These are phyloP conservation scores for Alternaria conjuncta DNA, from an alignment of 2,329 filamentous ascomycete genomes.

Conservation along the genomic window DNA sequence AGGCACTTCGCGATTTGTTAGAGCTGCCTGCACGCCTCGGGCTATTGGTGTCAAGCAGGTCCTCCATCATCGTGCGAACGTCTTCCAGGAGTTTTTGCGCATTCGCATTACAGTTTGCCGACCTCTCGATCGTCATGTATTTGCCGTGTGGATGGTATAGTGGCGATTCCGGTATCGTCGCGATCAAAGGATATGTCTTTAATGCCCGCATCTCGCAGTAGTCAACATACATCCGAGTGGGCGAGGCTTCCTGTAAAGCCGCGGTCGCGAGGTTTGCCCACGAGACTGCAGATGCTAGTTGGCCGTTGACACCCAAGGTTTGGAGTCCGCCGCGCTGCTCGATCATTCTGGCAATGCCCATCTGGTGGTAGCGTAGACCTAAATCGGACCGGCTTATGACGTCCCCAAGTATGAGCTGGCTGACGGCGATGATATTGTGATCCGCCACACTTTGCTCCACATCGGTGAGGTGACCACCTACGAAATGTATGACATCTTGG, in stretches of 20 bases:
- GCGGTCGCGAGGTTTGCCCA: conserved; percentile 44
- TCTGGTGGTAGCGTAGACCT: conserved; percentile 33
- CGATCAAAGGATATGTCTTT: conserved; percentile 22
- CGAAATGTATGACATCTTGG: conserved; percentile 44
- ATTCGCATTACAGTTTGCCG: conserved; percentile 15
- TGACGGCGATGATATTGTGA: conserved; percentile 44
- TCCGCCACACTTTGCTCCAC: conserved; percentile 33
- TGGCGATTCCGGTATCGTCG: conserved; percentile 45
- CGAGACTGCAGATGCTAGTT: conserved; percentile 39
- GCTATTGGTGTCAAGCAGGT: conserved; percentile 33
- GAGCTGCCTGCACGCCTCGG: conserved; percentile 22
- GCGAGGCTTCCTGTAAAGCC: conserved; percentile 38
- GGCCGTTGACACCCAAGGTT: conserved; percentile 38
- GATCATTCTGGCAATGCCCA: conserved; percentile 41
- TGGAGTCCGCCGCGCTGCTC: conserved; percentile 42
- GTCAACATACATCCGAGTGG: conserved; percentile 35
- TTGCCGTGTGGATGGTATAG: conserved; percentile 39
- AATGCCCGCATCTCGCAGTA: conserved; percentile 24
- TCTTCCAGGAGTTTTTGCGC: conserved; percentile 36
- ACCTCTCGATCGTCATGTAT: conserved; percentile 37
- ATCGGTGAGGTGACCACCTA: conserved; percentile 35
- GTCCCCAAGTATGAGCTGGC: conserved; percentile 45
- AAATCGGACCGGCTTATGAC: conserved; percentile 37
- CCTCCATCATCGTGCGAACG: conserved; percentile 38
- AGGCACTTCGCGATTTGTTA: conserved; percentile 20